A percentile compares a stretch with the other conserved stretches of the same genome.
These are phyloP conservation scores for Chenopodium formosanum DNA, from an alignment of 148 eudicot genomes.

Conservation along the genomic window DNA sequence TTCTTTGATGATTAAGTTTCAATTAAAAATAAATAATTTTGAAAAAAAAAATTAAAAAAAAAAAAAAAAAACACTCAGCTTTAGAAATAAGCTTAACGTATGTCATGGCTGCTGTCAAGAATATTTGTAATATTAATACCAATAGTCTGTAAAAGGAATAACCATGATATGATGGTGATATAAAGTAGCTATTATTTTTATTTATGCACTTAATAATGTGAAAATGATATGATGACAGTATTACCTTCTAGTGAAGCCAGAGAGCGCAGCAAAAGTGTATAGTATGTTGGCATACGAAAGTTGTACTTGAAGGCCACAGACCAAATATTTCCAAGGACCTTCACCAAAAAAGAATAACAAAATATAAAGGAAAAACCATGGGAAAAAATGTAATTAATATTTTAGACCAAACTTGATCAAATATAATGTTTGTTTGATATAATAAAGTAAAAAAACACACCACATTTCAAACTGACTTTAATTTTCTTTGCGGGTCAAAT, in stretches of 20 bases:
- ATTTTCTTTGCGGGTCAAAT: no score
- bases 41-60: no score
- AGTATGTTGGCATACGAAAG: constrained; percentile 94
- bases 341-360: constrained; percentile 22
- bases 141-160: not conserved
- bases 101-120: not conserved
- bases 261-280: constrained; percentile 78
- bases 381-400: no score
- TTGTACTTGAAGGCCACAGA: constrained; percentile 86
- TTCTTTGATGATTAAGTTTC: no score
- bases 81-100: not conserved
- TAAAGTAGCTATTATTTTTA: not conserved
- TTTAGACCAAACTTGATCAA: no score
- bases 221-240: not conserved
- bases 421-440: no score
- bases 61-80: no score
- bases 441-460: no score
- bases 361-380: not conserved
- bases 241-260: constrained; percentile 97
- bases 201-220: not conserved
- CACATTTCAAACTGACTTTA: no score
- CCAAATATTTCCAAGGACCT: constrained; percentile 92
- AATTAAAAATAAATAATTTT: no score
- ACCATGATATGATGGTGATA: not conserved
- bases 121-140: no score